A percentile compares a stretch with the other conserved stretches of the same genome.
Evolutionary conservation across 352 stramenopile genomes (phyloP).

Genomic region (Pythium catenulatum): DNA sequence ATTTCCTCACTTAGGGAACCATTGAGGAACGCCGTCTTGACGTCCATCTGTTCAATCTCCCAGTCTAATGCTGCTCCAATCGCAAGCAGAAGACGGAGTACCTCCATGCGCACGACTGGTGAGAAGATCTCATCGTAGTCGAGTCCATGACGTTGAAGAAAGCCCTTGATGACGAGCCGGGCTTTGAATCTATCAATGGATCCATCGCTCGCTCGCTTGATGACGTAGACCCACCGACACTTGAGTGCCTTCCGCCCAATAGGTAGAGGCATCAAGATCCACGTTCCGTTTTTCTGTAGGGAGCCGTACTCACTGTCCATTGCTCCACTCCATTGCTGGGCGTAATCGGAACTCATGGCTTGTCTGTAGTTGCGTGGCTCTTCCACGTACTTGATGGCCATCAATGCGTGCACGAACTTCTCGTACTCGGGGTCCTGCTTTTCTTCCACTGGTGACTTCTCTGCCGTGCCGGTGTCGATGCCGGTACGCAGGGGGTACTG

Average conservation of each 20-base stretch:
- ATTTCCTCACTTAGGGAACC: neutral
- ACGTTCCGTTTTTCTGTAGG: constrained; percentile 19
- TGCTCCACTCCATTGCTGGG: neutral
- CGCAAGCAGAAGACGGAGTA: constrained; percentile 9
- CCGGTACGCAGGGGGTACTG: neutral
- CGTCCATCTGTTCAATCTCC: neutral
- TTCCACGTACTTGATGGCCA: constrained; percentile 32
- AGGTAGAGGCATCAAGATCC: neutral
- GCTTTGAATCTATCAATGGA: constrained; percentile 42
- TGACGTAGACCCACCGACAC: constrained; percentile 43
- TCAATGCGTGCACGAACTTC: constrained; percentile 7
- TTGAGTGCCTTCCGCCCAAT: constrained; percentile 33
- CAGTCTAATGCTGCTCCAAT: neutral
- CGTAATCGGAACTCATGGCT: constrained; percentile 31
- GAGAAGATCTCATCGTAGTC: constrained; percentile 59
- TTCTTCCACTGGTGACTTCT: neutral
- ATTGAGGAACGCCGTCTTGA: neutral
- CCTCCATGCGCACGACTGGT: constrained; percentile 32
- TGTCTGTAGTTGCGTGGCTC: constrained; percentile 19
- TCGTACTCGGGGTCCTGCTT: constrained; percentile 1
- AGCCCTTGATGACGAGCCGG: constrained; percentile 56
- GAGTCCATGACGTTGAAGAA: constrained; percentile 48
- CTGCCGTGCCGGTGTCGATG: constrained; percentile 1
- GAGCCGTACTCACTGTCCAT: constrained; percentile 28
- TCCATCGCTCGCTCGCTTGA: neutral